phyloP scores from a whole-genome alignment of 768 basidiomycete genomes.

The Lanmaoa pseudosensibilis region DNA sequence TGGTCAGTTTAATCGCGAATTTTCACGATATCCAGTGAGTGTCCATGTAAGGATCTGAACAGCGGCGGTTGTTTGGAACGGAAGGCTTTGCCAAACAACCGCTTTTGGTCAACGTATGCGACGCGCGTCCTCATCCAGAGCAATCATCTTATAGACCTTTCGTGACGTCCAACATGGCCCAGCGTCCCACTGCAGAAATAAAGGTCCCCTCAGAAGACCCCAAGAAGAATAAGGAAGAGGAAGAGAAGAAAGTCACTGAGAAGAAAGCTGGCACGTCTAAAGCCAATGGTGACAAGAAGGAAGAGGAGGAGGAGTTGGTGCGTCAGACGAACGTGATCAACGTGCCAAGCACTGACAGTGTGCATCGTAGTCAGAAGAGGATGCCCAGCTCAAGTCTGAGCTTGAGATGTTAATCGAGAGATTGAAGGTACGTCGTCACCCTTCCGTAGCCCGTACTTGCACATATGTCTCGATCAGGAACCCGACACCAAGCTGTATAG shows the following conservation, averaged over 20 bases:
- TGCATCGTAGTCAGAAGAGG: constrained; percentile 81
- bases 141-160: constrained; percentile 2
- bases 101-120: constrained; percentile 24
- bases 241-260: constrained; percentile 42
- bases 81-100: constrained; percentile 34
- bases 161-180: constrained; percentile 47
- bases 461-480: constrained; percentile 59
- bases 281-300: constrained; percentile 51
- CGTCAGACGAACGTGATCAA: constrained; percentile 34
- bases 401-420: constrained; percentile 97
- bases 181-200: constrained; percentile 58
- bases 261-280: constrained; percentile 61
- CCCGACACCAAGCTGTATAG: constrained; percentile 79
- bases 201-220: constrained; percentile 73
- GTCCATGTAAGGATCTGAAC: neutral
- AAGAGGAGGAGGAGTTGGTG: constrained; percentile 74
- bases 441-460: constrained; percentile 1
- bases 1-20: neutral
- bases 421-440: constrained; percentile 62
- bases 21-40: neutral
- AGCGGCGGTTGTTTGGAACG: constrained; percentile 32
- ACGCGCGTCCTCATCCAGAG: constrained; percentile 31
- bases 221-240: constrained; percentile 59
- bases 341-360: constrained; percentile 8
- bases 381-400: constrained; percentile 88